Percentiles rank a stretch among this genome's conserved stretches.
phyloP scores from a whole-genome alignment of 2,329 filamentous ascomycete genomes.

The Fonsecaea erecta region DNA sequence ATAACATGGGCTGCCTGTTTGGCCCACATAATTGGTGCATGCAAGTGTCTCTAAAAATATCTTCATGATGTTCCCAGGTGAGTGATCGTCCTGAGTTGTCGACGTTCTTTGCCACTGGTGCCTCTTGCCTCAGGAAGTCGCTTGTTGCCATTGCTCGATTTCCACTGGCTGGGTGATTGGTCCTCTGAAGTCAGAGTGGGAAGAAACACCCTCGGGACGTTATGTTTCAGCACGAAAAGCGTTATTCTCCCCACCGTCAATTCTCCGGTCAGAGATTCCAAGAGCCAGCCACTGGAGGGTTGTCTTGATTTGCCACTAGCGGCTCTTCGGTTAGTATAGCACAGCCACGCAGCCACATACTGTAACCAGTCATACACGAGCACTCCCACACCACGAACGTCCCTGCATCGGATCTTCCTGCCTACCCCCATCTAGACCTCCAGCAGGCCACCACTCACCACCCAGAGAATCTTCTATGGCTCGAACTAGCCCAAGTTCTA shows the following conservation, averaged over 20 bases:
- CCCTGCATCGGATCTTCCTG: constrained; percentile 12
- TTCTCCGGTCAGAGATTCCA: background rate
- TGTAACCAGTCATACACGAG: constrained; percentile 19
- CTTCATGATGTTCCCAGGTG: background rate
- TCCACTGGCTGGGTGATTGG: background rate
- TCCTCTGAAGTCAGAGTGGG: background rate
- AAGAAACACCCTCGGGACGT: background rate
- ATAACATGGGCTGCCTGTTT: background rate
- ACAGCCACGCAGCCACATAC: constrained; percentile 33
- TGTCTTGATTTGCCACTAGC: constrained; percentile 20
- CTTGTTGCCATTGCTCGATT: background rate
- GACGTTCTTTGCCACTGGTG: background rate
- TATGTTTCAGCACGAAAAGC: background rate
- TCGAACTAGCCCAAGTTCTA: constrained; percentile 11
- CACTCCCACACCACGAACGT: background rate
- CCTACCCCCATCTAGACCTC: constrained; percentile 18
- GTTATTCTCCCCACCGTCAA: background rate
- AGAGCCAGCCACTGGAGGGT: constrained; percentile 1
- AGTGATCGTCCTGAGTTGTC: background rate
- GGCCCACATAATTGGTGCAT: background rate
- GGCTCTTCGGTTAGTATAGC: constrained; percentile 13
- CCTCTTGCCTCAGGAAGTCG: background rate
- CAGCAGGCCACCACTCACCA: constrained; percentile 19
- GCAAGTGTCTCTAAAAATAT: constrained; percentile 9
- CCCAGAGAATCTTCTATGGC: constrained; percentile 6